Evolutionary conservation across 129 eudicot species (phyloP).

Genomic region (Helianthus annuus): HanXRQr2.0-SUNRISE NC_035438.2:18041729-18042228

Average conservation of each 20-base stretch:
- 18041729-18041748: slow-evolving; percentile 75
- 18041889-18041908: slow-evolving; percentile 64
- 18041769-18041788: slow-evolving; percentile 41
- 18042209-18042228: slow-evolving; percentile 78
- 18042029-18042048: slow-evolving; percentile 40
- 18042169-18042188: slow-evolving; percentile 54
- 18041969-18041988: slow-evolving; percentile 62
- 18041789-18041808: slow-evolving; percentile 73
- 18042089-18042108: slow-evolving; percentile 44
- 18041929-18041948: slow-evolving; percentile 60
- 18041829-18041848: slow-evolving; percentile 25
- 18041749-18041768: slow-evolving; percentile 54
- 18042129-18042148: slow-evolving; percentile 53
- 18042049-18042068: slow-evolving; percentile 50
- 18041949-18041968: slow-evolving; percentile 58
- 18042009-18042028: slow-evolving; percentile 52
- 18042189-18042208: slow-evolving; percentile 46
- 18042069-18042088: slow-evolving; percentile 42
- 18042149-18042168: slow-evolving; percentile 55
- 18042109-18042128: slow-evolving; percentile 58
- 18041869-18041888: slow-evolving; percentile 60
- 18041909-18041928: slow-evolving; percentile 77
- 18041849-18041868: slow-evolving; percentile 60
- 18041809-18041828: slow-evolving; percentile 63
- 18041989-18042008: slow-evolving; percentile 82